These are phyloP conservation scores for Penicillium canariense DNA, from an alignment of 495 filamentous ascomycete genomes.

Conservation along the genomic window DNA sequence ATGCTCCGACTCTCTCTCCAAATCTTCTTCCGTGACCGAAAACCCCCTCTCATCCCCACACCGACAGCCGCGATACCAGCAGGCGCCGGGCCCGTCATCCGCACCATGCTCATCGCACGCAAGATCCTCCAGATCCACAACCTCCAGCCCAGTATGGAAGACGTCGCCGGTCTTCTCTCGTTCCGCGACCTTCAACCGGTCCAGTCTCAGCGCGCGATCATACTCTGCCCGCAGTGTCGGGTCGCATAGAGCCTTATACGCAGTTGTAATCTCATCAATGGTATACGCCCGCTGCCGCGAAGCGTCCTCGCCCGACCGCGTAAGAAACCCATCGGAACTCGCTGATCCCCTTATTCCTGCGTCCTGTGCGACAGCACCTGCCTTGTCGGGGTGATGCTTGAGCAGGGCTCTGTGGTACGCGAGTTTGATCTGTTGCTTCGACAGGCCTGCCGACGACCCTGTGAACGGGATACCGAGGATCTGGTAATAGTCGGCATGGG, in stretches of 20 bases:
- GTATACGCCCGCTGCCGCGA: constrained; percentile 36
- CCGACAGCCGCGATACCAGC: constrained; percentile 71
- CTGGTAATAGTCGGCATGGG: constrained; percentile 46
- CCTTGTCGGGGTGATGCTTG: constrained; percentile 80
- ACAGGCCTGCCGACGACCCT: constrained; percentile 17
- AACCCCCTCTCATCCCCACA: constrained; percentile 79
- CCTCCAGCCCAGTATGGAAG: constrained; percentile 70
- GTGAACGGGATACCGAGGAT: constrained; percentile 51
- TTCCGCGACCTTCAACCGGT: constrained; percentile 25
- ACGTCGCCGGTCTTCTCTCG: constrained; percentile 30
- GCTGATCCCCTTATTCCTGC: neutral
- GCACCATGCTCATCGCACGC: constrained; percentile 46
- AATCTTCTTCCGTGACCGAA: constrained; percentile 62
- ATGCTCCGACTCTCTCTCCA: constrained; percentile 61
- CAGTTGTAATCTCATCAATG: constrained; percentile 76
- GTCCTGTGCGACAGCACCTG: constrained; percentile 20
- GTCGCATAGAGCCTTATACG: constrained; percentile 68
- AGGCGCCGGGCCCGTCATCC: neutral
- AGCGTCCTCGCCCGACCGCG: neutral
- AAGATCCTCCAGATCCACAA: constrained; percentile 81
- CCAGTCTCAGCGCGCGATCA: constrained; percentile 53
- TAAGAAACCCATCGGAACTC: neutral
- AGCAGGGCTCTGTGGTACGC: constrained; percentile 81
- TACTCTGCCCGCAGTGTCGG: constrained; percentile 60
- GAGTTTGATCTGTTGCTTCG: constrained; percentile 58